Base-by-base conservation (phyloP, 371 early-diverging fungal species). In the Mucor velutinosus region DNA sequence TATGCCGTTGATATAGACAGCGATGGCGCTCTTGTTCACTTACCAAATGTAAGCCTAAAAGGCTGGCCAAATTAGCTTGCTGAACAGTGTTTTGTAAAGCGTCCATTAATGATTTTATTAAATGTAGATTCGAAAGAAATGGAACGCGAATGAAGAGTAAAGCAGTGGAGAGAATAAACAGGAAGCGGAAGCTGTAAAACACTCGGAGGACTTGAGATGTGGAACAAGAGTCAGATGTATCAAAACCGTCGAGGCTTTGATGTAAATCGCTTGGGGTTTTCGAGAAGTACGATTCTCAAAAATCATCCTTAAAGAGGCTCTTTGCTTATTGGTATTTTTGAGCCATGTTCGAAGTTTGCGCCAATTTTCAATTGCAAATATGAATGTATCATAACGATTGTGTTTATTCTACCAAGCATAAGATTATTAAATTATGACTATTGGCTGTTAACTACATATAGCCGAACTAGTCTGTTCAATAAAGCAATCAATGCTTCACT, bases 11-110 rank as follows among this genome's bases (percentile, higher is more conserved):
- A 37, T 14, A 14, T 37, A 37, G 37, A 37, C 12, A 14, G 15
- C 5, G 14, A 37, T 37, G 15, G 37, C 37, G 12, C 14, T 41
- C 21, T 1, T 41, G n/a, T 23, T 32, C 2, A 37, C 33, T 47
- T 77, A 80, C 83, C 60, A 83, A 72, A 65, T 83, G 83, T 58
- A 83, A 62, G 4, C 78, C 78, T n/a, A 83, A 69, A 33, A 83
- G 71, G 14, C 77, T 77, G 14, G 83, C 81, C n/a, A 83, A 65
- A 39, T 77, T 79, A 23, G 77, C 74, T 64, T 83, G 81, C 60
- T 83, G 83, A 41, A 78, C 58, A 27, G 77, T 49, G 15, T 70
- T 69, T 56, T 77, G 80, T 43, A 77, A 33, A 53, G 72, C 65
- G 27, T 83, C 79, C 83, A 83, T 83, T 51, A 55, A 1, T 53